A percentile compares a stretch with the other conserved stretches of the same genome.
phyloP scores from a whole-genome alignment of 805 yeast genomes.

The Sporopachydermia quercuum region DNA sequence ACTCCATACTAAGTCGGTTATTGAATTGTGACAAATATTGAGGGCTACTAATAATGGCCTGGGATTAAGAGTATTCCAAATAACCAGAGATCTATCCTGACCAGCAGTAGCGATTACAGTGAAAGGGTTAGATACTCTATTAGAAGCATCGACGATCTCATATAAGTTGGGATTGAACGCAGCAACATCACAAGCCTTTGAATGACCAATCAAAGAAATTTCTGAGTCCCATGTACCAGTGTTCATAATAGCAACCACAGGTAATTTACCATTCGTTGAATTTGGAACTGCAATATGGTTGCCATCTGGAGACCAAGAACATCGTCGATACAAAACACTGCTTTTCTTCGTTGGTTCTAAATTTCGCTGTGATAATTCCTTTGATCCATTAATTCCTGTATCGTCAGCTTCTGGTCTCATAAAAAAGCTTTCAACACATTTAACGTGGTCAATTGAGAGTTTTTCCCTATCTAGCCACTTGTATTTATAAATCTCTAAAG shows the following conservation, averaged over 20 bases:
- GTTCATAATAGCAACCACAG: constrained; percentile 43
- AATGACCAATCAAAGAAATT: constrained; percentile 51
- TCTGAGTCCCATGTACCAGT: constrained; percentile 57
- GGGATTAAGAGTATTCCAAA: constrained; percentile 72
- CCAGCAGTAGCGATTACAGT: constrained; percentile 92
- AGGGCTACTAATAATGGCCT: constrained; percentile 71
- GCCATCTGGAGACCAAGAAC: constrained; percentile 71
- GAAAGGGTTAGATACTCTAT: constrained; percentile 22
- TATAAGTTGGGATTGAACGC: constrained; percentile 32
- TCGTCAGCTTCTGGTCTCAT: background rate
- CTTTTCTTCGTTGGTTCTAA: constrained; percentile 17
- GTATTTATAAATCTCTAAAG: background rate
- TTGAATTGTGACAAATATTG: constrained; percentile 60
- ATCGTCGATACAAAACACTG: constrained; percentile 28
- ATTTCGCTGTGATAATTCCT: constrained; percentile 9
- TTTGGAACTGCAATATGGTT: constrained; percentile 56
- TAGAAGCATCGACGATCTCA: constrained; percentile 7
- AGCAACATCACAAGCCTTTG: constrained; percentile 53
- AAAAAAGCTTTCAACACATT: background rate
- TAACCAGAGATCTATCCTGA: constrained; percentile 75
- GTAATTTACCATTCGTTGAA: constrained; percentile 51
- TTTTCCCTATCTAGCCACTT: background rate
- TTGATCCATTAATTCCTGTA: constrained; percentile 5
- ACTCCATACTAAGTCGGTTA: constrained; percentile 84
- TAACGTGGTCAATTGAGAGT: background rate